phyloP scores from a whole-genome alignment of 225 moss, liverwort and hornwort species.

The Asterella californica region DNA sequence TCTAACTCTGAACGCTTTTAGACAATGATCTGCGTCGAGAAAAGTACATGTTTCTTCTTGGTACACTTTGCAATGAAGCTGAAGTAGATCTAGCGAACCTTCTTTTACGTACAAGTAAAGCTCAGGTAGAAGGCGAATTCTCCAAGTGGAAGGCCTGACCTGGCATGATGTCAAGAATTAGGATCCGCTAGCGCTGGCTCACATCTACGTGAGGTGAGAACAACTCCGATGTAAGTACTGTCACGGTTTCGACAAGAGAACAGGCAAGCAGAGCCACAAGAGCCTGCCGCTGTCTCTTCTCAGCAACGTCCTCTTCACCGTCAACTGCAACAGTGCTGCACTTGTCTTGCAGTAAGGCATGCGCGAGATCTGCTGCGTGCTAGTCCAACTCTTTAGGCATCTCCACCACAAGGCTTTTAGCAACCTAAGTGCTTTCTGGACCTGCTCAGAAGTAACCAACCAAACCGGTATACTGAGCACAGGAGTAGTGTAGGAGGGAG shows the following conservation, averaged over 20 bases:
- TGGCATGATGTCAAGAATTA: constrained; percentile 85
- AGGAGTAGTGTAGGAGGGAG: background rate
- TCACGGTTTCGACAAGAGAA: constrained; percentile 66
- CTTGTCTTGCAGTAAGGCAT: constrained; percentile 87
- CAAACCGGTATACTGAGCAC: background rate
- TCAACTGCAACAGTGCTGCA: constrained; percentile 63
- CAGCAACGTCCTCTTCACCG: constrained; percentile 78
- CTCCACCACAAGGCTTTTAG: constrained; percentile 64
- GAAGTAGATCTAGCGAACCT: background rate
- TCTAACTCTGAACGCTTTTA: background rate
- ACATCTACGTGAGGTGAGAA: constrained; percentile 87
- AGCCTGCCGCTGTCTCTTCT: constrained; percentile 63
- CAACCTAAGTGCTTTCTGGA: constrained; percentile 73
- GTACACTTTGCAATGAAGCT: background rate
- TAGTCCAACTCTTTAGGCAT: constrained; percentile 80
- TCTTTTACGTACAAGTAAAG: background rate
- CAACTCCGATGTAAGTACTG: constrained; percentile 61
- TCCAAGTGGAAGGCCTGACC: constrained; percentile 34
- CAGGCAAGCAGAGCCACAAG: constrained; percentile 80
- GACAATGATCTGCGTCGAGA: background rate
- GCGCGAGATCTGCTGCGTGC: constrained; percentile 70
- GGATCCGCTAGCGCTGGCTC: constrained; percentile 87
- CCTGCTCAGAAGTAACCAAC: constrained; percentile 41
- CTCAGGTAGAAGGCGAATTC: background rate
- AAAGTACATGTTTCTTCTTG: background rate